phyloP scores from a whole-genome alignment of 2,329 filamentous ascomycete species.

The Hypoxylon sp. region DNA sequence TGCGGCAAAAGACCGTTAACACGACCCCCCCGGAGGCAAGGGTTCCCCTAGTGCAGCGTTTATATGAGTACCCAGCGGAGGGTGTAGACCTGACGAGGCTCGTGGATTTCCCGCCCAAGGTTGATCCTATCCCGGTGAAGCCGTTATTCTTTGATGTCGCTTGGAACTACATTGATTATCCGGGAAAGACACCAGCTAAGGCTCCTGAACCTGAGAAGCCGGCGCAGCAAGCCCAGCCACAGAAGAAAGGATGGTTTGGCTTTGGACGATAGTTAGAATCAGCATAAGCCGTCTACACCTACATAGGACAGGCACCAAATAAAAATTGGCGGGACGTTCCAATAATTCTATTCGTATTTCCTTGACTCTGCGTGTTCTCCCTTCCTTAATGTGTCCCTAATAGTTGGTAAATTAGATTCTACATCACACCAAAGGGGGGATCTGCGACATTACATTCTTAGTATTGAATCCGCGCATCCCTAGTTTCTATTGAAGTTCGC shows the following conservation, averaged over 20 bases:
- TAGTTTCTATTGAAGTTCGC: constrained; percentile 23
- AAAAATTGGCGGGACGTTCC: constrained; percentile 16
- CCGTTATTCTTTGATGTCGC: constrained; percentile 96
- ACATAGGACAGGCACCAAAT: constrained; percentile 19
- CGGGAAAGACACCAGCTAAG: constrained; percentile 67
- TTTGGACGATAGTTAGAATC: constrained; percentile 68
- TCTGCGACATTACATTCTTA: constrained; percentile 47
- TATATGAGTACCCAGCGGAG: constrained; percentile 80
- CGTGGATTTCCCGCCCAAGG: constrained; percentile 87
- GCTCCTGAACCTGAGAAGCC: constrained; percentile 53
- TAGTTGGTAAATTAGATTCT: constrained; percentile 5
- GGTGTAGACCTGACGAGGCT: constrained; percentile 83
- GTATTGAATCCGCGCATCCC: constrained; percentile 39
- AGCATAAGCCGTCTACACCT: constrained; percentile 5
- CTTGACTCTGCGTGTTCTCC: constrained; percentile 10
- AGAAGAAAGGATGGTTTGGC: constrained; percentile 84
- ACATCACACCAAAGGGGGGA: constrained; percentile 43
- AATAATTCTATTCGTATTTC: constrained; percentile 15
- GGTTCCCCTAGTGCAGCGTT: constrained; percentile 78
- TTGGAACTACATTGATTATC: constrained; percentile 98
- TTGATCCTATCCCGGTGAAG: constrained; percentile 90
- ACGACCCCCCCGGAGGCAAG: constrained; percentile 62
- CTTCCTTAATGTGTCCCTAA: constrained; percentile 13
- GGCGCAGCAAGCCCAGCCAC: constrained; percentile 60
- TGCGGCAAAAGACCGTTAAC: constrained; percentile 65